These are phyloP conservation scores for Platanthera guangdongensis DNA, from an alignment of 106 monocot genomes.

Conservation along the genomic window DNA sequence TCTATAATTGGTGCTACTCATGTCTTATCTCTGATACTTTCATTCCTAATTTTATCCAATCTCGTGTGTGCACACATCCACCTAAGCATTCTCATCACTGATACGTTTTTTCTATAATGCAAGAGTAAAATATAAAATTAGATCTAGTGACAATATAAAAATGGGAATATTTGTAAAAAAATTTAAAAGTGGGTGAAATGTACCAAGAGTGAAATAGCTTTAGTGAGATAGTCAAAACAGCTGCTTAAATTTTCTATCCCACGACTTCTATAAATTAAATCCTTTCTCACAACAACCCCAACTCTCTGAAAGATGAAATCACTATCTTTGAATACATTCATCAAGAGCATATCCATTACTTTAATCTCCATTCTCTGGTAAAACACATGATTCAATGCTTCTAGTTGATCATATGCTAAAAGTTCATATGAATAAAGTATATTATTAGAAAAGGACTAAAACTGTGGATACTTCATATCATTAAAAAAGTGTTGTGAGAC, in stretches of 20 bases:
- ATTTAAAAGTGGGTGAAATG: constrained; percentile 11
- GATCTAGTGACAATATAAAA: not conserved
- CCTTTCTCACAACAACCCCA: constrained; percentile 51
- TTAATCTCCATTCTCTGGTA: constrained; percentile 42
- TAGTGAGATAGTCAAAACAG: constrained; percentile 53
- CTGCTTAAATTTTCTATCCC: constrained; percentile 42
- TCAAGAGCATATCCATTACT: constrained; percentile 57
- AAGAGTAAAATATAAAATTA: not conserved
- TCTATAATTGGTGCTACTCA: too few species aligned
- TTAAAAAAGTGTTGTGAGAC: not conserved
- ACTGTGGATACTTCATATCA: not conserved
- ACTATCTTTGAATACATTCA: constrained; percentile 38
- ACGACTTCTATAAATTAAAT: constrained; percentile 35
- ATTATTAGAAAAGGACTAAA: not conserved
- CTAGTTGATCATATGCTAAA: constrained; percentile 46
- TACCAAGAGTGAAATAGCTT: constrained; percentile 69
- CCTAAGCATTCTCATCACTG: too few species aligned
- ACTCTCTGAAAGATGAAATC: constrained; percentile 47
- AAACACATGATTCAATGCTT: constrained; percentile 24
- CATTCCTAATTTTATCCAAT: too few species aligned
- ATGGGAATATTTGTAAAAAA: constrained; percentile 1
- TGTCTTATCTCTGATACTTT: too few species aligned
- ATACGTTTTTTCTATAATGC: constrained; percentile 22
- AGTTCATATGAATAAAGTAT: constrained; percentile 41
- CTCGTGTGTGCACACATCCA: too few species aligned